These are phyloP conservation scores for Cystobasidiaceae sp. DNA, from an alignment of 1,284 basidiomycete species.

Conservation along the genomic window DNA sequence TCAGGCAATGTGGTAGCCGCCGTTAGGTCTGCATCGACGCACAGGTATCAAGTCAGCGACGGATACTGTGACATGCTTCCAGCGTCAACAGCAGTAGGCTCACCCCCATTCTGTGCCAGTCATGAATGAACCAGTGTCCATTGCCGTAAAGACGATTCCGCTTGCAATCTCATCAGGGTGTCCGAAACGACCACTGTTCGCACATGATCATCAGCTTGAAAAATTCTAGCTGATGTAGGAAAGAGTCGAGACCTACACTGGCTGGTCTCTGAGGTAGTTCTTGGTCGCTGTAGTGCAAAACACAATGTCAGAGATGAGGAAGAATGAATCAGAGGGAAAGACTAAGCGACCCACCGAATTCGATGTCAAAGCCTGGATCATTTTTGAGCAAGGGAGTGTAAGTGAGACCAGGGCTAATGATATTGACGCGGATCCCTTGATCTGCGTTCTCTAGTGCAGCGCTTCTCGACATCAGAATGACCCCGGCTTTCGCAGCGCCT, in stretches of 20 bases:
- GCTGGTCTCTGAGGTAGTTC: background rate
- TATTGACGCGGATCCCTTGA: constrained; percentile 3
- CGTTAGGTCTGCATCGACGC: background rate
- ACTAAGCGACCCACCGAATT: background rate
- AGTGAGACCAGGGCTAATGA: background rate
- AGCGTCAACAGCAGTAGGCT: background rate
- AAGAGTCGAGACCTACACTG: background rate
- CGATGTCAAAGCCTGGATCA: constrained; percentile 8
- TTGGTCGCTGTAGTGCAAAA: background rate
- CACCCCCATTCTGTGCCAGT: constrained; percentile 3
- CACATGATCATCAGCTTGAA: background rate
- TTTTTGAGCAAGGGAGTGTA: constrained; percentile 6
- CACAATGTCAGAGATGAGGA: background rate
- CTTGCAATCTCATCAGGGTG: constrained; percentile 14
- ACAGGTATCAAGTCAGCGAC: background rate
- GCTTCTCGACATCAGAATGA: background rate
- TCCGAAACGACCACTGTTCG: background rate
- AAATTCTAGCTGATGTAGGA: background rate
- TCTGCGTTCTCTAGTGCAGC: constrained; percentile 9
- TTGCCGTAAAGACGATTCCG: constrained; percentile 6
- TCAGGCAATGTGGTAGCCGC: background rate
- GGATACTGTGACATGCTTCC: background rate
- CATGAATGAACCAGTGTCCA: constrained; percentile 5
- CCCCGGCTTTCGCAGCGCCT: constrained; percentile 11
- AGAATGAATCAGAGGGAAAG: background rate